Conservation (phyloP, 345 rosid genomes). For the Corchorus capsularis region DNA sequence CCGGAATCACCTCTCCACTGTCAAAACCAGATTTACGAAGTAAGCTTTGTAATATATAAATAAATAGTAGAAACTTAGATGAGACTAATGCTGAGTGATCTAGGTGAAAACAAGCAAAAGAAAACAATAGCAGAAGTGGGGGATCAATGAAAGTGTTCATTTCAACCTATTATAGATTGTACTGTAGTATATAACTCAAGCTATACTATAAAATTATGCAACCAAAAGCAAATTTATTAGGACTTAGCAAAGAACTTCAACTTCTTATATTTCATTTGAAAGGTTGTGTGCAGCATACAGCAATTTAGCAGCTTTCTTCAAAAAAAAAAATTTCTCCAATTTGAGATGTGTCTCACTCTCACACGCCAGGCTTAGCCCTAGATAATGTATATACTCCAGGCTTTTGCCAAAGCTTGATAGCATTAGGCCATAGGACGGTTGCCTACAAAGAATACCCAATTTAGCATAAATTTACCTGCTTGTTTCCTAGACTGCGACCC, state of each 20-base stretch:
- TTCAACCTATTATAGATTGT: not conserved
- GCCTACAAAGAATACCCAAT: not conserved
- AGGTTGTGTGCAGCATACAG: not conserved
- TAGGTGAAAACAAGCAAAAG: not conserved
- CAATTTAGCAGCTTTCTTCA: not conserved
- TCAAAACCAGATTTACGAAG: slow-evolving; percentile 18
- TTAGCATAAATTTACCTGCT: slow-evolving; percentile 54
- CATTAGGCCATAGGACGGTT: not conserved
- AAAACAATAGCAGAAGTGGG: not conserved
- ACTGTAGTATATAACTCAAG: not conserved
- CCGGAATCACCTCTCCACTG: slow-evolving; percentile 81
- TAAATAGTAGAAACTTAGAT: not conserved
- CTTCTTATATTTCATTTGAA: not conserved
- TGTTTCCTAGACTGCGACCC: slow-evolving; percentile 87
- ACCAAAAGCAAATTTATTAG: not conserved
- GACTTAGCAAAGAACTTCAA: not conserved
- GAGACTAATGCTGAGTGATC: not conserved
- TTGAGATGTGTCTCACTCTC: not conserved
- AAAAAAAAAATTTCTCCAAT: no score
- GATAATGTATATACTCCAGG: not conserved
- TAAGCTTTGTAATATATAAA: not conserved
- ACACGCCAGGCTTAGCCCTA: not conserved
- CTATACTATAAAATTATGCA: not conserved
- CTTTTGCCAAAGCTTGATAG: not conserved
- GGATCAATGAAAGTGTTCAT: not conserved